Base-by-base conservation (phyloP, 768 basidiomycete genomes). In the Clathrus columnatus region DNA sequence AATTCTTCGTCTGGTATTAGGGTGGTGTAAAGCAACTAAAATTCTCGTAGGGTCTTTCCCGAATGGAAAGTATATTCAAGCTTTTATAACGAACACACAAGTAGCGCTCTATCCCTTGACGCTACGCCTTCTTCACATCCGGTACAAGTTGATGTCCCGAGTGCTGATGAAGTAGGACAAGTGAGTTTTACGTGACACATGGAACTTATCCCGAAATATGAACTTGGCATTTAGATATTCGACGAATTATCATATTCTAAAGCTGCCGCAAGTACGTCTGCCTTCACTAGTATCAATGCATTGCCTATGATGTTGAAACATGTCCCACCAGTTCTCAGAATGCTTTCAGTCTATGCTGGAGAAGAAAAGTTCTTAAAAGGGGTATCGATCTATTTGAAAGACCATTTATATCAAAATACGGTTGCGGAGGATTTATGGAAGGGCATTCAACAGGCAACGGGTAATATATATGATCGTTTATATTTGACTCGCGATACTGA, bases 331-430 rank as follows among this genome's bases (percentile, higher is more conserved):
- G 94, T 96, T n/a, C 79, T 98, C 47, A 87, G 91, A 63, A 98
- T 98, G 94, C 74, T 98, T 54, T 82, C 84, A 20, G 81, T 82
- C 65, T 85, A 87, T 59, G 90, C 94, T 18, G 92, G 94, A 47
- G 85, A 96, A 68, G 90, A 92, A 5, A 77, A 71, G 56, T 96
- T 98, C 79, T 70, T 93, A 50, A 81, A 83, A 62, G 89, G 90
- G 29, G 91, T 95, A 45, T 91, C 91, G 1, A 77, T 89, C 57
- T 97, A 98, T 72, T 81, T 98, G 59, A 94, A 93, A 73, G 81
- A 83, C 59, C 84, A 89, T 61, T 72, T 92, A 7, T 98, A 86
- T 67, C 82, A 77, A 23, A 96, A 91, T 69, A 89, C 84, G 48
- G 80, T 84, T 48, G 94, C 92, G 2, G 79, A 76, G 45, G 88